Percentiles rank a stretch among this genome's conserved stretches.
Conservation (phyloP, 306 rosid genomes). For the Potentilla sterilis region DNA sequence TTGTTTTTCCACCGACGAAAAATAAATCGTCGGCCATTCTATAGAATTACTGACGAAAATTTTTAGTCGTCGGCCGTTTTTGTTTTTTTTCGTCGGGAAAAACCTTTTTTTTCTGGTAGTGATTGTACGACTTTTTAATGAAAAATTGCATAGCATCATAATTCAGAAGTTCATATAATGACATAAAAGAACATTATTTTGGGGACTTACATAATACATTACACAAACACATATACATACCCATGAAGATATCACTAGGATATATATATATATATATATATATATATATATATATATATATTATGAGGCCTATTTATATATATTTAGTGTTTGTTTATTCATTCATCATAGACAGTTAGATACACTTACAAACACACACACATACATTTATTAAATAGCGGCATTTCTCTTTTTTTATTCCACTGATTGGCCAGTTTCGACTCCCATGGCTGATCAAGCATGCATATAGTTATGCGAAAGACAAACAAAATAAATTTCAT, state of each 20-base stretch:
- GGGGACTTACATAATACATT: not conserved
- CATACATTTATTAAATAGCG: too few relatives aligned
- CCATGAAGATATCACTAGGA: not conserved
- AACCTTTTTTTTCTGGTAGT: too few relatives aligned
- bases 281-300: too few relatives aligned
- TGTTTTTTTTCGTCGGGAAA: too few relatives aligned
- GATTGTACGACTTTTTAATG: too few relatives aligned
- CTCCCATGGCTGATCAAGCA: not conserved
- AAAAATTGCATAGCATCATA: too few relatives aligned
- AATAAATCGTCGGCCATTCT: too few relatives aligned
- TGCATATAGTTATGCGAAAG: not conserved
- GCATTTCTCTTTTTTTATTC: not conserved
- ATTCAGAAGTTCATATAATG: not conserved
- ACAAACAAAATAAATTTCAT: not conserved
- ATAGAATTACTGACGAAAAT: too few relatives aligned
- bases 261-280: too few relatives aligned
- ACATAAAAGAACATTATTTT: not conserved
- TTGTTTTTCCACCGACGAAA: too few relatives aligned
- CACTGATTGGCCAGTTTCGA: not conserved
- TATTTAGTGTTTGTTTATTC: not conserved
- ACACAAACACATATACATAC: not conserved
- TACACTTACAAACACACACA: too few relatives aligned
- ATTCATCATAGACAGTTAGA: not conserved
- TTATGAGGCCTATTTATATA: not conserved
- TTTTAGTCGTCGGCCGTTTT: too few relatives aligned